Conservation (phyloP, 106 monocot species). For the Dioscorea dumetorum region DNA sequence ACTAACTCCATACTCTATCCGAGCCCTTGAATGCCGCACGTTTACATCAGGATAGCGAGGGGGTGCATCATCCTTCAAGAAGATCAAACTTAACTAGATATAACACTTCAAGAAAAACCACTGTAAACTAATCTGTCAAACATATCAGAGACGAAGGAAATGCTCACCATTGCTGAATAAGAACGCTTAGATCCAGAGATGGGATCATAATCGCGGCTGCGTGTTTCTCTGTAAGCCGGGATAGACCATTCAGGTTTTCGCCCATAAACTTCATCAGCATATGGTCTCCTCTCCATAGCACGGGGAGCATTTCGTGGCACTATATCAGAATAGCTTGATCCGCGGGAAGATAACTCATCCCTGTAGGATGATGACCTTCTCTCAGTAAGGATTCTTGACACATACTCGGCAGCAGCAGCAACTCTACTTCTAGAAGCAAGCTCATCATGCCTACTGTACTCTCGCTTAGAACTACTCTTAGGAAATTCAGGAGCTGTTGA, state of each 20-base stretch:
- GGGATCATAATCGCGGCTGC: constrained; percentile 71
- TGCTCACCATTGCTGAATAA: constrained; percentile 57
- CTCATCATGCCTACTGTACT: constrained; percentile 49
- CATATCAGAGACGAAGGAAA: not conserved
- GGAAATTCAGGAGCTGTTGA: constrained; percentile 49
- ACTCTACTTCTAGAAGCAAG: constrained; percentile 47
- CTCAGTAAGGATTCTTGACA: constrained; percentile 39
- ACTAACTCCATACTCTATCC: constrained; percentile 65
- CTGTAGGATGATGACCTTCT: constrained; percentile 51
- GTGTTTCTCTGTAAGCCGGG: constrained; percentile 55
- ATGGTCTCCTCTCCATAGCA: constrained; percentile 40
- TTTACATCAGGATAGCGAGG: constrained; percentile 63
- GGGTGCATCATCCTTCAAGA: constrained; percentile 55
- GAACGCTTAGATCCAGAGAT: constrained; percentile 78
- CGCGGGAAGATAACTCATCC: constrained; percentile 64
- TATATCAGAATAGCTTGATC: constrained; percentile 56
- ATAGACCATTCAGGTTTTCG: constrained; percentile 51
- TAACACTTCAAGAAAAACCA: not conserved
- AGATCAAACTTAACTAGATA: not conserved
- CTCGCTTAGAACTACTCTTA: constrained; percentile 57
- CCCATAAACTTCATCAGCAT: constrained; percentile 72
- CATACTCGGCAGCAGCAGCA: constrained; percentile 42
- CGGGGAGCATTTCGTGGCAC: constrained; percentile 47
- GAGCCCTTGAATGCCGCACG: constrained; percentile 54
- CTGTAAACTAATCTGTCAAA: not conserved